Evolutionary conservation across 208 protist genomes (phyloP).

Genomic region (Leishmania major): DNA sequence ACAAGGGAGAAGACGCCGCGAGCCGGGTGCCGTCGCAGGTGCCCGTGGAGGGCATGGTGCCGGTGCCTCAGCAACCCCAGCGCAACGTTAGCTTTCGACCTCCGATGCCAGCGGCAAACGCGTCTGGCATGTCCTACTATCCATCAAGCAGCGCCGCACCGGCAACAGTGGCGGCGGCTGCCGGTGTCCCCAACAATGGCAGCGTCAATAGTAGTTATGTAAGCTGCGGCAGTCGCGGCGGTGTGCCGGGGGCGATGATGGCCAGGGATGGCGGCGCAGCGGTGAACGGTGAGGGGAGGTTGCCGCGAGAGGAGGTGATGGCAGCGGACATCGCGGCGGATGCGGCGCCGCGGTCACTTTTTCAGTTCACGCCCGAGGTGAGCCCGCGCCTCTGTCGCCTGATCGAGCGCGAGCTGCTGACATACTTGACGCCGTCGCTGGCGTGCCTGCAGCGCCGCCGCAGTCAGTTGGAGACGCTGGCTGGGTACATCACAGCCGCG

Average conservation of each 20-base stretch:
- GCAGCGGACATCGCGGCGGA: conserved; percentile 11
- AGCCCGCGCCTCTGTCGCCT: conserved; percentile 50
- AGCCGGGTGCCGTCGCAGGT: neutral
- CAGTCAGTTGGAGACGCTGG: conserved; percentile 55
- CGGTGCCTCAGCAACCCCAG: neutral
- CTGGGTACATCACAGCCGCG: conserved; percentile 63
- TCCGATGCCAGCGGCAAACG: neutral
- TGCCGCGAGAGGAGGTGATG: neutral
- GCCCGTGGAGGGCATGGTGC: neutral
- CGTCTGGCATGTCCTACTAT: neutral
- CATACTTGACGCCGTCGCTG: conserved; percentile 55
- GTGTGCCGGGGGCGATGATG: neutral
- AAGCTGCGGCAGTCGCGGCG: conserved; percentile 3
- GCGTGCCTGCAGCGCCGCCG: conserved; percentile 55
- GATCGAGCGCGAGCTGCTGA: conserved; percentile 68
- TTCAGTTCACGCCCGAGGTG: conserved; percentile 70
- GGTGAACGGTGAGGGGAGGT: conserved; percentile 7
- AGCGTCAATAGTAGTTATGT: neutral
- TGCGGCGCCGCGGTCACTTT: neutral
- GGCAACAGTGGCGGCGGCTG: neutral
- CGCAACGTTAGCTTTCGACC: conserved; percentile 1
- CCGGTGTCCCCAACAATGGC: neutral
- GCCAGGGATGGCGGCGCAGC: neutral
- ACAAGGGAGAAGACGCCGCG: neutral
- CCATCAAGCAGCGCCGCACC: neutral